phyloP scores from a whole-genome alignment of 2,329 filamentous ascomycete species.

The Trichoderma harzianum region DNA sequence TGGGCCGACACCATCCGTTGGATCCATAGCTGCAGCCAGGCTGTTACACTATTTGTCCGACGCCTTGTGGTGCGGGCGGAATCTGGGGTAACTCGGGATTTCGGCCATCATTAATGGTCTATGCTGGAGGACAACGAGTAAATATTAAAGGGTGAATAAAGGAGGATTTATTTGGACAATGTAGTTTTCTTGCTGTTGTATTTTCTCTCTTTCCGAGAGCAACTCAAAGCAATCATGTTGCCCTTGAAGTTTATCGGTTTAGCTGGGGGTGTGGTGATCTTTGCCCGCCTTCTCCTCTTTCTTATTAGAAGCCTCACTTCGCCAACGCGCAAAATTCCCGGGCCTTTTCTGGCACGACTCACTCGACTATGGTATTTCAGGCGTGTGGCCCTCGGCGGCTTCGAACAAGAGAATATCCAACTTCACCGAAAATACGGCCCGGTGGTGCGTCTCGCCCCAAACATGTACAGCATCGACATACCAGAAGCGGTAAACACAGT shows the following conservation, averaged over 20 bases:
- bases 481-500: constrained; percentile 36
- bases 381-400: constrained; percentile 35
- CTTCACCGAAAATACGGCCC: constrained; percentile 41
- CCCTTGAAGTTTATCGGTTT: neutral
- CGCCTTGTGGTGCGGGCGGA: neutral
- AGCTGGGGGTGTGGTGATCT: neutral
- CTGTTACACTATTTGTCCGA: neutral
- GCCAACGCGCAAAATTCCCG: constrained; percentile 29
- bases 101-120: neutral
- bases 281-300: neutral
- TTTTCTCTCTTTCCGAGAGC: neutral
- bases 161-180: neutral
- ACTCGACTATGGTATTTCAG: constrained; percentile 43
- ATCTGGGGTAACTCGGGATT: constrained; percentile 1
- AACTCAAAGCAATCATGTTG: neutral
- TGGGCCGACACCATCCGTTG: neutral
- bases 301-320: neutral
- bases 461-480: constrained; percentile 40
- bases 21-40: neutral
- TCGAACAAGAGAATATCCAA: constrained; percentile 38
- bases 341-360: constrained; percentile 43
- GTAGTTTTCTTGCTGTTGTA: neutral
- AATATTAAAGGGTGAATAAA: neutral
- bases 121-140: neutral
- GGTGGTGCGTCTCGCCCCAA: constrained; percentile 39